Evolutionary conservation across 257 asterid species (phyloP).

Genomic region (Nicotiana paniculata): DNA sequence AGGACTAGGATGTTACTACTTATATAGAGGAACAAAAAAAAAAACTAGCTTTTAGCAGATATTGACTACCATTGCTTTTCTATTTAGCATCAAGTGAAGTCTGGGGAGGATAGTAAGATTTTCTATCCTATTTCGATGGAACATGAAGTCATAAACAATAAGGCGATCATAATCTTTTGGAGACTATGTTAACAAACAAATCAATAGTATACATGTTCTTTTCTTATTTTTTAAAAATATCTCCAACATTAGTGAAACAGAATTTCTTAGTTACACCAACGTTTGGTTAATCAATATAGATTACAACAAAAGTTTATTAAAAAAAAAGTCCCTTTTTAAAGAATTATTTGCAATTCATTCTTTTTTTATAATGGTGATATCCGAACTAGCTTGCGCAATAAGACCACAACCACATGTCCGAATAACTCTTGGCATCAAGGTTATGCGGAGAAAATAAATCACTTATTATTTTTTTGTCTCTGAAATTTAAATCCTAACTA

Average conservation of each 20-base stretch:
- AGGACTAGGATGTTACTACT: background rate
- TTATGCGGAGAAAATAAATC: too few relatives aligned
- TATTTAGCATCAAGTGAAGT: background rate
- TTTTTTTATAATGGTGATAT: too few relatives aligned
- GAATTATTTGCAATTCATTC: background rate
- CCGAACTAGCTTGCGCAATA: fast-evolving
- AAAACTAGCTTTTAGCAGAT: background rate
- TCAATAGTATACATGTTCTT: background rate
- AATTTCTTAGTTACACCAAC: background rate
- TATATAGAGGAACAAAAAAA: too few relatives aligned
- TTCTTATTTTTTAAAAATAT: background rate
- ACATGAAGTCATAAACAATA: background rate
- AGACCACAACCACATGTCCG: too few relatives aligned
- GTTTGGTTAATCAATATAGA: background rate
- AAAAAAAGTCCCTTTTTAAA: background rate
- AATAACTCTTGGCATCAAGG: too few relatives aligned
- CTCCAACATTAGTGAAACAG: background rate
- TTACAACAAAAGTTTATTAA: background rate
- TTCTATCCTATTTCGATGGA: too few relatives aligned
- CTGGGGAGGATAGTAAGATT: too few relatives aligned
- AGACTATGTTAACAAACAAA: background rate
- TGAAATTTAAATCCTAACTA: background rate
- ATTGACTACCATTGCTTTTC: background rate
- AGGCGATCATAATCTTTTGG: background rate
- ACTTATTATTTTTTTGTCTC: background rate